Percentiles rank a stretch among this genome's conserved stretches.
phyloP scores from a whole-genome alignment of 768 basidiomycete genomes.

The Panus rudis region DNA sequence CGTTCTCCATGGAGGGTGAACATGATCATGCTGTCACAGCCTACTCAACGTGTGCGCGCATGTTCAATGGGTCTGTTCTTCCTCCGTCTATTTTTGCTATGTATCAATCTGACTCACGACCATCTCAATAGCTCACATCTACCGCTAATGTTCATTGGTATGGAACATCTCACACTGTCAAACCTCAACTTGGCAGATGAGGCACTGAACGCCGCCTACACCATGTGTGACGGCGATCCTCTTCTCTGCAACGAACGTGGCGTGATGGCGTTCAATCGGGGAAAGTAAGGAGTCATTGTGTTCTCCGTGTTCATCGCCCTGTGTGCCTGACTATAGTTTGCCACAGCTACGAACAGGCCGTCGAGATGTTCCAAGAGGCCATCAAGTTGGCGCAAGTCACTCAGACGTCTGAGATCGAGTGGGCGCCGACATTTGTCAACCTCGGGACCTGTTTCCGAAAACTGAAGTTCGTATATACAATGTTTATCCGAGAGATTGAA shows the following conservation, averaged over 20 bases:
- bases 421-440: conserved; percentile 89
- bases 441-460: conserved; percentile 86
- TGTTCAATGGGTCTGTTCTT: conserved; percentile 82
- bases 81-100: neutral
- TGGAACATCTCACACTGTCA: conserved; percentile 93
- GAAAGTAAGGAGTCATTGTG: conserved; percentile 45
- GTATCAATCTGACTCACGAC: conserved; percentile 3
- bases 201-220: conserved; percentile 73
- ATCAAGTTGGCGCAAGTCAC: conserved; percentile 79
- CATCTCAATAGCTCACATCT: conserved; percentile 73
- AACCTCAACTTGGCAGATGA: conserved; percentile 81
- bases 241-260: conserved; percentile 88
- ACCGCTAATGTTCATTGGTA: conserved; percentile 92
- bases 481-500: too few relatives aligned
- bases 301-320: neutral
- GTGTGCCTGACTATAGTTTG: neutral
- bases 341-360: conserved; percentile 68
- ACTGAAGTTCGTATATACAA: conserved; percentile 53
- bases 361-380: conserved; percentile 62
- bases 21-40: conserved; percentile 98
- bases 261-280: conserved; percentile 85
- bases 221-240: conserved; percentile 84
- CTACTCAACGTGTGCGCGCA: conserved; percentile 91
- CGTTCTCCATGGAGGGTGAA: conserved; percentile 94
- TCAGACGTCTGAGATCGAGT: conserved; percentile 76